Conservation (phyloP, 768 basidiomycete genomes). For the Kwoniella dejecticola region DNA sequence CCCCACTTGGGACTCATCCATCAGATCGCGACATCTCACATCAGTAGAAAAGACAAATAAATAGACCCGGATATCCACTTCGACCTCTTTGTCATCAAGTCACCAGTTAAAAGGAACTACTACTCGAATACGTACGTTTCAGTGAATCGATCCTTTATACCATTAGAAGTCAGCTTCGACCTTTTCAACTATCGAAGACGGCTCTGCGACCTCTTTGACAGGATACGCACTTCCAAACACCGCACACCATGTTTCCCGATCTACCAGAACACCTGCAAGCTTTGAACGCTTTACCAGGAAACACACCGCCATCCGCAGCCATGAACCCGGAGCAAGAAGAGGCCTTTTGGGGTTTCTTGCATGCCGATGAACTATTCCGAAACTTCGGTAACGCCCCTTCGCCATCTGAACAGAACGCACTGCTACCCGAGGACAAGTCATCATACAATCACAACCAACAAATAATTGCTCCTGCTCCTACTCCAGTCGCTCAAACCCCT, state of each 20-base stretch:
- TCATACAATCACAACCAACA: neutral
- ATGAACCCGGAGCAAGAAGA: constrained; percentile 42
- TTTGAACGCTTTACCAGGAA: constrained; percentile 40
- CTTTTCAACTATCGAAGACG: neutral
- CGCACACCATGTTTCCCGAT: constrained; percentile 38
- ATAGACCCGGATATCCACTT: neutral
- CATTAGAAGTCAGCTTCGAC: constrained; percentile 2
- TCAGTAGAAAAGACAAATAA: neutral
- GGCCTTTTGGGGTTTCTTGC: constrained; percentile 45
- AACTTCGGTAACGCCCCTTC: constrained; percentile 45
- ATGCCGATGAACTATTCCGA: constrained; percentile 44
- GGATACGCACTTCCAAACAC: no score
- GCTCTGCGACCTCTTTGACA: no score
- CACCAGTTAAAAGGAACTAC: no score
- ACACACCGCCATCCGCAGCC: constrained; percentile 26
- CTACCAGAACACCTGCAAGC: constrained; percentile 43
- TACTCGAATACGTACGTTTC: no score
- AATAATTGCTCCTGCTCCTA: constrained; percentile 18
- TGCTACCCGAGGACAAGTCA: constrained; percentile 2
- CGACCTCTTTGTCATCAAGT: no score
- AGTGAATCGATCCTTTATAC: constrained; percentile 3
- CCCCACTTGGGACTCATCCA: constrained; percentile 2
- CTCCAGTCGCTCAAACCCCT: constrained; percentile 19
- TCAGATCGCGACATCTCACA: constrained; percentile 9
- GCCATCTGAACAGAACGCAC: constrained; percentile 14